Base-by-base conservation (phyloP, 768 basidiomycete species). In the Dendrothele bispora region DNA sequence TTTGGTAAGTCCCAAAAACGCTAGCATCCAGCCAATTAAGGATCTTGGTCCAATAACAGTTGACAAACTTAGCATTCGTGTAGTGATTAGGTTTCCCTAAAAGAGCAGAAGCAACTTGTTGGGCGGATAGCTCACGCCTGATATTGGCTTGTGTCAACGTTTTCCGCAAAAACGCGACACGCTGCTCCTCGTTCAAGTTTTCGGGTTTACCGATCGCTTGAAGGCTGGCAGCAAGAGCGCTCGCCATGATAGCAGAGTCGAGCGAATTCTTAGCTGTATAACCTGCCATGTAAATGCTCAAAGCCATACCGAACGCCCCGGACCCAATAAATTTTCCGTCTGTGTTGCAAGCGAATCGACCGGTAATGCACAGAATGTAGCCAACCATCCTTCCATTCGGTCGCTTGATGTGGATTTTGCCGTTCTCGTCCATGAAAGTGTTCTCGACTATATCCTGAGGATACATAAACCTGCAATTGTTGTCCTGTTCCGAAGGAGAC, bases 251-350 rank as follows among this genome's bases (percentile, higher is more conserved):
- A 8, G 36, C 36, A 38, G 46, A 47, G 36, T 47, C 46, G 5
- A 47, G 36, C 15, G 46, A 34, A 6, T 17, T 7, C 27, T 47
- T 47, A 2, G 46, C 36, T 2, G 46, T 47, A 11, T 38, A 47
- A n/a, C 29, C 18, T 7, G 35, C n/a, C 46, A 47, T 47, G 36
- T 47, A 47, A 18, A 47, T 39, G 5, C 46, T 39, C 1, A 47
- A 24, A 5, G 46, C 46, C 46, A 47, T 47, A 5, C 46, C 46
- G 17, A 47, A 25, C 1, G 46, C 34, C 2, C 46, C 46, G 3
- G 46, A 47, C 5, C 46, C 46, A 26, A 47, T 27, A 18, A 47
- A 47, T 27, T 47, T 47, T 1, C 36, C 46, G 20, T 47, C 46
- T 2, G 35, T 47, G 20, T 47, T 47, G 36, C 46, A 47, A 17